Percentiles rank a stretch among this genome's conserved stretches.
Conservation (phyloP, 176 grass and related monocot species). For the Elaeis guineensis region DNA sequence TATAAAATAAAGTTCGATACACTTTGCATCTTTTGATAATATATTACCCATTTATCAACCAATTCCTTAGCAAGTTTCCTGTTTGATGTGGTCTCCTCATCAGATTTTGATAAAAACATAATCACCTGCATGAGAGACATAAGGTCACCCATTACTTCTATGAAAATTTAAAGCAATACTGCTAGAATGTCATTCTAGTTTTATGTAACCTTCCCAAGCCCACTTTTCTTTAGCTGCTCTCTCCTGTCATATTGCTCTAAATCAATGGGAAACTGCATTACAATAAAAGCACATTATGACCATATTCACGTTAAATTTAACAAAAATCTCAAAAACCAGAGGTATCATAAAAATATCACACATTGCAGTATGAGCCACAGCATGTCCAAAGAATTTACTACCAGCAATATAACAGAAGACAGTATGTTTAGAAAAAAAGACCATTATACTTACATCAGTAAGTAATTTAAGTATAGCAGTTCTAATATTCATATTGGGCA, state of each 20-base stretch:
- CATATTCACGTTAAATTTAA: too few species aligned
- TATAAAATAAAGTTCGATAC: not conserved
- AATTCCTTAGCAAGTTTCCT: conserved; percentile 91
- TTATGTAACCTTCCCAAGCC: conserved; percentile 69
- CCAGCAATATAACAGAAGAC: too few species aligned
- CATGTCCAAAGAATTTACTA: too few species aligned
- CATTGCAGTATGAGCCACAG: too few species aligned
- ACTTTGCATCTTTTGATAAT: not conserved
- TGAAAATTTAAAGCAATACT: too few species aligned
- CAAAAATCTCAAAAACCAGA: too few species aligned
- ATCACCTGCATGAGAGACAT: conserved; percentile 49
- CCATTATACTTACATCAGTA: conserved; percentile 47
- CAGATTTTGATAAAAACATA: conserved; percentile 98
- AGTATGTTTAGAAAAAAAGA: not conserved
- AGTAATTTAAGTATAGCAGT: conserved; percentile 79
- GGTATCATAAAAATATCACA: too few species aligned
- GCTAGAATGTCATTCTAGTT: too few species aligned
- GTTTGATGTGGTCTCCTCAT: conserved; percentile 92
- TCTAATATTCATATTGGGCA: conserved; percentile 96
- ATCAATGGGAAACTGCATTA: conserved; percentile 83
- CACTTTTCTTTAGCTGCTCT: conserved; percentile 94
- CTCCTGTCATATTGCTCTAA: conserved; percentile 76
- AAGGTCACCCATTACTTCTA: too few species aligned
- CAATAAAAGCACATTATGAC: conserved; percentile 1
- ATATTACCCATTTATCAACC: conserved; percentile 94